Evolutionary conservation across 306 rosid species (phyloP).

Genomic region (Glycyrrhiza uralensis): DNA sequence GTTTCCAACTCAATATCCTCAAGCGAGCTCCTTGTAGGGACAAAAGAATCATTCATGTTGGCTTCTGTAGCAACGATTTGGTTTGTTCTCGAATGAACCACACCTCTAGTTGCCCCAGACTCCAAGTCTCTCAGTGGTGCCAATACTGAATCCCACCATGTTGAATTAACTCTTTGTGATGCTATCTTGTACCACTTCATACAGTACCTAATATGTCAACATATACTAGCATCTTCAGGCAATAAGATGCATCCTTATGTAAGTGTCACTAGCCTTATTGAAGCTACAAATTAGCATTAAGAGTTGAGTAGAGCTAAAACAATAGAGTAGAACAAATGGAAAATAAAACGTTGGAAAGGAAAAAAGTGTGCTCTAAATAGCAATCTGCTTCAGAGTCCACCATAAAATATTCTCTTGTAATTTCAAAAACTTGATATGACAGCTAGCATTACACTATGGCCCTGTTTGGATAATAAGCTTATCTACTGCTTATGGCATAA

Average conservation of each 20-base stretch:
- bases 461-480: too few relatives aligned
- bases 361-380: not conserved
- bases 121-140: conserved; percentile 79
- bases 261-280: not conserved
- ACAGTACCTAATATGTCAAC: conserved; percentile 61
- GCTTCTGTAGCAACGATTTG: conserved; percentile 33
- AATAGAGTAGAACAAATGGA: not conserved
- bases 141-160: conserved; percentile 86
- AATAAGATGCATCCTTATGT: conserved; percentile 10
- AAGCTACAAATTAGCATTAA: not conserved
- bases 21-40: conserved; percentile 59
- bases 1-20: conserved; percentile 97
- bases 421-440: not conserved
- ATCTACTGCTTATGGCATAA: too few relatives aligned
- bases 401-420: not conserved
- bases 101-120: conserved; percentile 57
- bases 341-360: not conserved
- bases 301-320: not conserved
- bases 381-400: not conserved
- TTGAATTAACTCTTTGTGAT: conserved; percentile 64
- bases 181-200: conserved; percentile 87
- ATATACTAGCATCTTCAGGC: conserved; percentile 26
- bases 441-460: not conserved
- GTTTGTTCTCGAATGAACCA: conserved; percentile 26
- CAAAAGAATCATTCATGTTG: conserved; percentile 30